Conservation (phyloP, 805 yeast genomes). For the Hanseniaspora nectarophila region DNA sequence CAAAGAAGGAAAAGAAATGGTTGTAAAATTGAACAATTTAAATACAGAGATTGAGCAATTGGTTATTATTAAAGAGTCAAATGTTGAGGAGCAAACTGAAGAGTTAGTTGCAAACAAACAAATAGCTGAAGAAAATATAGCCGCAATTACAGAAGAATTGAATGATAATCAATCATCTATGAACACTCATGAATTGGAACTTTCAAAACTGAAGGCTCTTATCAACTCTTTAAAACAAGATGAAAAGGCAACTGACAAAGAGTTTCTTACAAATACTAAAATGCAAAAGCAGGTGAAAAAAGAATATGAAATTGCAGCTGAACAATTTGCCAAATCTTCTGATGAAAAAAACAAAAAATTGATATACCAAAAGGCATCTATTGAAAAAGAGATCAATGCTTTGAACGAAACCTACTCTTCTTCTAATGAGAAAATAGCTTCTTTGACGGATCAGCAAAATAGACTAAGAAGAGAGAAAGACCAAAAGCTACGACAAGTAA, state of each 20-base stretch:
- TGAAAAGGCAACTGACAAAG: background rate
- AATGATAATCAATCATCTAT: background rate
- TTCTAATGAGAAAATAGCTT: constrained; percentile 20
- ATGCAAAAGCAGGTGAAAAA: constrained; percentile 18
- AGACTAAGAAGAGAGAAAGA: background rate
- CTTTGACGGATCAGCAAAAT: constrained; percentile 16
- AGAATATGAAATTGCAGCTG: constrained; percentile 19
- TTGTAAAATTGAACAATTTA: background rate
- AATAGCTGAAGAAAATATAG: background rate
- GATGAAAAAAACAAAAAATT: constrained; percentile 23
- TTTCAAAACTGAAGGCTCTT: no score
- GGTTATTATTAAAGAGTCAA: background rate
- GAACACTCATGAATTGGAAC: background rate
- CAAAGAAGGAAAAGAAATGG: background rate
- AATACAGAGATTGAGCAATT: background rate
- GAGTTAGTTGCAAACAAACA: background rate
- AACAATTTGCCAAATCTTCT: constrained; percentile 18
- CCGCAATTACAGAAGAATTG: background rate
- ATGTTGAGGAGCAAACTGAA: background rate
- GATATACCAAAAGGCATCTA: constrained; percentile 19
- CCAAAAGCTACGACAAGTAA: background rate
- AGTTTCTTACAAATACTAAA: constrained; percentile 16
- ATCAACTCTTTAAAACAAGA: background rate
- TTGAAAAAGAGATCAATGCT: constrained; percentile 18
- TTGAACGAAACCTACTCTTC: constrained; percentile 19